Percentiles rank a stretch among this genome's conserved stretches.
These are phyloP conservation scores for Dioscorea dumetorum DNA, from an alignment of 106 monocot species.

Conservation along the genomic window DNA sequence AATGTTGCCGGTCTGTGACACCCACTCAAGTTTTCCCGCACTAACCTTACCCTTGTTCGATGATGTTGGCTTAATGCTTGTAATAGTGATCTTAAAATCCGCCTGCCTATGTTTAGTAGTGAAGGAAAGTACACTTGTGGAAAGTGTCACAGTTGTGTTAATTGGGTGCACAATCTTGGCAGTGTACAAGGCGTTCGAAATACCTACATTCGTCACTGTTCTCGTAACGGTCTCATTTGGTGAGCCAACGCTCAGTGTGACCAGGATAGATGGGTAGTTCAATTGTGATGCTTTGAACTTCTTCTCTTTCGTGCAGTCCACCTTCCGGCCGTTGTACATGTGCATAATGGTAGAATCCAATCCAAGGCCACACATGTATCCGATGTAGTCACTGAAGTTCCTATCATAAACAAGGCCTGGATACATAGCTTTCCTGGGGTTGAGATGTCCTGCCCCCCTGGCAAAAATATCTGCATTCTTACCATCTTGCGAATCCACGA, in stretches of 20 bases:
- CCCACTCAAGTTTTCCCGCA: too few species aligned
- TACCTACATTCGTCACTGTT: slow-evolving; percentile 13
- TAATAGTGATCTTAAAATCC: not conserved
- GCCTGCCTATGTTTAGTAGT: not conserved
- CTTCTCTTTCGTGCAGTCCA: slow-evolving; percentile 11
- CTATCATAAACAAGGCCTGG: slow-evolving; percentile 51
- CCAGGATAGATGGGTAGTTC: slow-evolving; percentile 39
- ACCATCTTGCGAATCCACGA: slow-evolving; percentile 4
- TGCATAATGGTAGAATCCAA: slow-evolving; percentile 19
- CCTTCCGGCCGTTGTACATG: not conserved
- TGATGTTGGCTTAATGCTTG: too few species aligned
- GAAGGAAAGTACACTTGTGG: slow-evolving; percentile 5
- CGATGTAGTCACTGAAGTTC: slow-evolving; percentile 16
- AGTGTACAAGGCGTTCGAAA: not conserved
- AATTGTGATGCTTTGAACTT: slow-evolving; percentile 11
- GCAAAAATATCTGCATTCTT: slow-evolving; percentile 17
- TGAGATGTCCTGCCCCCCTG: slow-evolving; percentile 32
- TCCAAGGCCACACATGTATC: slow-evolving; percentile 35
- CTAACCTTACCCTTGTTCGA: too few species aligned
- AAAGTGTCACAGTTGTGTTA: slow-evolving; percentile 11
- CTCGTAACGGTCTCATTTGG: slow-evolving; percentile 8
- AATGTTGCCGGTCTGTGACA: too few species aligned
- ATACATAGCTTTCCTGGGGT: slow-evolving; percentile 23
- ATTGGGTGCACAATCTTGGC: not conserved
- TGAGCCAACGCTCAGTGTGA: not conserved